These are phyloP conservation scores for Zymoseptoria crescenta DNA, from an alignment of 2,329 filamentous ascomycete species.

Conservation along the genomic window DNA sequence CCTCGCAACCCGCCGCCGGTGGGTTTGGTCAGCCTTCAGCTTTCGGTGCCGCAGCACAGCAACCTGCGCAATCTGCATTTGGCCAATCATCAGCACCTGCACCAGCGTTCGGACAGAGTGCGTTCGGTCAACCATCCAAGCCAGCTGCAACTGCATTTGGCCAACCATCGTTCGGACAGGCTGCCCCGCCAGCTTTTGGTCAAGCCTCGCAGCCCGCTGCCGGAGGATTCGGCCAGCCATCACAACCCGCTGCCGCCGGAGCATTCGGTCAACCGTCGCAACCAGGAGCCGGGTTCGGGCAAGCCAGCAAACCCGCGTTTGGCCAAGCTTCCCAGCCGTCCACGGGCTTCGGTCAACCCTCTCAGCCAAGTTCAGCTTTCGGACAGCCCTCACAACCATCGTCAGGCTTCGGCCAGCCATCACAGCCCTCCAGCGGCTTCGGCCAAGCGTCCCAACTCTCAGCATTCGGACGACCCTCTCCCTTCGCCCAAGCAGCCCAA, in stretches of 20 bases:
- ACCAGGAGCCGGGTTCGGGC: conserved; percentile 1
- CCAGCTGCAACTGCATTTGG: conserved; percentile 15
- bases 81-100: conserved; percentile 30
- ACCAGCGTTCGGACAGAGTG: conserved; percentile 12
- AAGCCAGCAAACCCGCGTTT: neutral
- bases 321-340: neutral
- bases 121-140: conserved; percentile 18
- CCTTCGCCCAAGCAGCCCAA: conserved; percentile 10
- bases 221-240: conserved; percentile 17
- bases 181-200: conserved; percentile 6
- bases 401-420: neutral
- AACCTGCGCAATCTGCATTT: conserved; percentile 30
- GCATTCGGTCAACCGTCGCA: conserved; percentile 1
- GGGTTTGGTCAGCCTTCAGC: conserved; percentile 16
- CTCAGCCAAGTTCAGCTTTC: conserved; percentile 1
- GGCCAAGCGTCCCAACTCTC: neutral
- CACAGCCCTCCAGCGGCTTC: conserved; percentile 9
- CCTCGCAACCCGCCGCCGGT: conserved; percentile 8
- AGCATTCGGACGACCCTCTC: conserved; percentile 9
- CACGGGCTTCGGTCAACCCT: conserved; percentile 3
- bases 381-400: neutral
- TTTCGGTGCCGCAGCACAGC: conserved; percentile 11
- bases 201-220: conserved; percentile 4
- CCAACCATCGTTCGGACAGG: conserved; percentile 11
- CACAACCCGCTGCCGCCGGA: neutral